Conservation (phyloP, 31 red algal genomes). For the Asparagopsis taxiformis region DNA sequence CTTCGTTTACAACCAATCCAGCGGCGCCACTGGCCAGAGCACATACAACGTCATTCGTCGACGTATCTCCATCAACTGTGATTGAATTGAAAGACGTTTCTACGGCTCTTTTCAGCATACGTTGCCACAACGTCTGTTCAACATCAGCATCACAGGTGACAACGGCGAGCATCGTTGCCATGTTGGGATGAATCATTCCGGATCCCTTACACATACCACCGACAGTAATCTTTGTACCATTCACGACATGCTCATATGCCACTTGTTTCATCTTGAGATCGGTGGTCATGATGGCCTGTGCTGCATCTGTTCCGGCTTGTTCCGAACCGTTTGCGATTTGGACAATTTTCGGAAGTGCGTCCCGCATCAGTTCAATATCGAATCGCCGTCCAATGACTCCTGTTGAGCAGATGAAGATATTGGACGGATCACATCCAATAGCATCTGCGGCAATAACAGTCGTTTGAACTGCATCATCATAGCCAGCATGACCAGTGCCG, state of each 20-base stretch:
- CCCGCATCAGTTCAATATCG: conserved; percentile 54
- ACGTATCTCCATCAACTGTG: conserved; percentile 97
- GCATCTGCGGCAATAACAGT: conserved; percentile 30
- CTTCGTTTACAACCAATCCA: conserved; percentile 24
- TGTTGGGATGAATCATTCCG: conserved; percentile 99
- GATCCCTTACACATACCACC: conserved; percentile 98
- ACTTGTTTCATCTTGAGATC: conserved; percentile 88
- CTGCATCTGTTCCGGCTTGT: conserved; percentile 64
- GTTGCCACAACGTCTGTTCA: conserved; percentile 51
- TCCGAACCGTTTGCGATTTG: conserved; percentile 9
- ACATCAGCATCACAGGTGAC: conserved; percentile 87
- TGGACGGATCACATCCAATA: conserved; percentile 31
- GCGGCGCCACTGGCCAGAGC: conserved; percentile 73
- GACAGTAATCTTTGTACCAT: conserved; percentile 62
- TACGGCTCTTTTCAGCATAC: conserved; percentile 66
- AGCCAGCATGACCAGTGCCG: conserved; percentile 76
- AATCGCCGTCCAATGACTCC: conserved; percentile 94
- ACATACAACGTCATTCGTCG: conserved; percentile 94
- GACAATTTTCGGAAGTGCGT: conserved; percentile 68
- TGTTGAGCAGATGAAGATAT: conserved; percentile 94
- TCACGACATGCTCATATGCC: conserved; percentile 51
- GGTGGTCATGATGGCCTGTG: conserved; percentile 96
- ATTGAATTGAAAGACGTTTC: conserved; percentile 91
- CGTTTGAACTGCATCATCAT: conserved; percentile 55
- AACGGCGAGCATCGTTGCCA: conserved; percentile 97